A percentile compares a stretch with the other conserved stretches of the same genome.
phyloP scores from a whole-genome alignment of 2,329 filamentous ascomycete genomes.

The Cladosporium sphaerospermum region DNA sequence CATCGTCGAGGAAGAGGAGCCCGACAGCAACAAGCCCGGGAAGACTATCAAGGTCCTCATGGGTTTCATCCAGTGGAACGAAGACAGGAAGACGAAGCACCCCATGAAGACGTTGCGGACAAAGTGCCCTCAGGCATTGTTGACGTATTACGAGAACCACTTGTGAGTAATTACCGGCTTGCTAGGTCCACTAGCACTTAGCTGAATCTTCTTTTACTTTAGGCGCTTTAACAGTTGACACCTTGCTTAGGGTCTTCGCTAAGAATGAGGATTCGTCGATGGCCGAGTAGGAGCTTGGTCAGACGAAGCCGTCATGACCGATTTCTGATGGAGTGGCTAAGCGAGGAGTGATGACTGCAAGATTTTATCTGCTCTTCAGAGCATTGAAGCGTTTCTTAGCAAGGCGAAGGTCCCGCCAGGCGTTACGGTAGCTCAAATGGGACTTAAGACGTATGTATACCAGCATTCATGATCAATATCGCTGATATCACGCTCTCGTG shows the following conservation, averaged over 20 bases:
- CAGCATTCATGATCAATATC: not conserved
- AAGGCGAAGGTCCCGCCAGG: not conserved
- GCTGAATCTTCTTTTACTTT: not conserved
- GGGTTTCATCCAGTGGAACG: conserved; percentile 67
- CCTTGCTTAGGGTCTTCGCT: not conserved
- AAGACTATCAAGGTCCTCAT: conserved; percentile 47
- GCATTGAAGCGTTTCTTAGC: not conserved
- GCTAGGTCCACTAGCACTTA: too few species aligned
- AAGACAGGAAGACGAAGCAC: conserved; percentile 66
- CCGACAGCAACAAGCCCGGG: conserved; percentile 23
- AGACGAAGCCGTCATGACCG: too few species aligned
- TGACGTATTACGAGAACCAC: conserved; percentile 34
- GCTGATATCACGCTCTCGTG: too few species aligned
- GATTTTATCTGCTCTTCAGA: not conserved
- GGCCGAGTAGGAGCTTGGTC: too few species aligned
- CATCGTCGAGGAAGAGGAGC: conserved; percentile 53
- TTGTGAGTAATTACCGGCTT: conserved; percentile 27
- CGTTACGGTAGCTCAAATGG: not conserved
- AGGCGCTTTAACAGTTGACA: conserved; percentile 2
- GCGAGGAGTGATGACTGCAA: too few species aligned
- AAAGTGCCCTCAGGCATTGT: conserved; percentile 65
- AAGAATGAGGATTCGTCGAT: not conserved
- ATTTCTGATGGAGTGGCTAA: too few species aligned
- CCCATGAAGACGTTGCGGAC: conserved; percentile 61
- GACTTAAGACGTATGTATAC: not conserved